Evolutionary conservation across 192 early-diverging fungal species (phyloP).

Genomic region (Coemansia brasiliensis): DNA sequence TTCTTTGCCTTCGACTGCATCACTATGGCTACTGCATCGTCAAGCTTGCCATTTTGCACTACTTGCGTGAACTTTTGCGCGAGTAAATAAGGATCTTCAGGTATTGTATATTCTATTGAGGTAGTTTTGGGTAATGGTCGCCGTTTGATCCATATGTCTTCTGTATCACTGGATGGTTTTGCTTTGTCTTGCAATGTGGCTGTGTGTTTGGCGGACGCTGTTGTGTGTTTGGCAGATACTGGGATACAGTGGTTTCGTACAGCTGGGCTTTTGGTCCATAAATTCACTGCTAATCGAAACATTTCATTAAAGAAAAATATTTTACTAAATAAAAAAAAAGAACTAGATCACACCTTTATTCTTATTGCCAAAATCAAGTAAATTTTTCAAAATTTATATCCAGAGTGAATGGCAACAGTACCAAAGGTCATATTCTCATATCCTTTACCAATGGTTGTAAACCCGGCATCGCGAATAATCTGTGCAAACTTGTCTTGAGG

Average conservation of each 20-base stretch:
- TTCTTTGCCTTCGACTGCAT: conserved; percentile 36
- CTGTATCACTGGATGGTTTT: not conserved
- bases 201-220: too few relatives aligned
- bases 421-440: conserved; percentile 98
- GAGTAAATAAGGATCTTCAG: conserved; percentile 39
- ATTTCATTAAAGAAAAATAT: too few relatives aligned
- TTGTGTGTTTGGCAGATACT: too few relatives aligned
- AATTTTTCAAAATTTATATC: conserved; percentile 78
- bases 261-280: too few relatives aligned
- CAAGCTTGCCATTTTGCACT: conserved; percentile 23
- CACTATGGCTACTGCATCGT: conserved; percentile 54
- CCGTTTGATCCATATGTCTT: conserved; percentile 30
- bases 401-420: conserved; percentile 92
- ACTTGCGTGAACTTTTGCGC: conserved; percentile 49
- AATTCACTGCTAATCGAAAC: too few relatives aligned
- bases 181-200: too few relatives aligned
- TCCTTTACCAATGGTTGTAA: conserved; percentile 82
- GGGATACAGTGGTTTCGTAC: too few relatives aligned
- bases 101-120: conserved; percentile 46
- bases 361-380: not conserved
- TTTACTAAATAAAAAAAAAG: too few relatives aligned
- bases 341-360: not conserved
- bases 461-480: conserved; percentile 89
- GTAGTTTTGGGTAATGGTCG: conserved; percentile 44
- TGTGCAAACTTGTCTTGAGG: conserved; percentile 84